Base-by-base conservation (phyloP, 2,329 filamentous ascomycete genomes). In the Tothia fuscella region DNA sequence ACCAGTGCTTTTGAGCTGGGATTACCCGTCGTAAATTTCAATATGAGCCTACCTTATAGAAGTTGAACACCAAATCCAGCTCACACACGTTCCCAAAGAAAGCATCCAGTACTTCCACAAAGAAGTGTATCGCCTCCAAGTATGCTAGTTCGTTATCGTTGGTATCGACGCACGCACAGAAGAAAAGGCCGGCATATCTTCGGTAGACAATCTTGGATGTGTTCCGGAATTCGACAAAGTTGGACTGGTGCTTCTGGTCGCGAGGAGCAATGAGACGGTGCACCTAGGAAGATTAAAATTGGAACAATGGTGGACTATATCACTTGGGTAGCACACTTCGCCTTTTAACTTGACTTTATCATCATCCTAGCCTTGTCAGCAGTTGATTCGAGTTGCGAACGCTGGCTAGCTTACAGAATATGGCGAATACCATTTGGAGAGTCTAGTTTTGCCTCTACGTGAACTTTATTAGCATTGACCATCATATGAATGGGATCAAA, bases 81-180 rank as follows among this genome's bases (percentile, higher is more conserved):
- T 98, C 91, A 67, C 91, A 98, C 45, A 98, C 91, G 62, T 98
- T 98, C 50, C 91, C 91, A 62, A 98, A 98, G 67, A 98, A 98
- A 56, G 88, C 80, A 71, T 98, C 91, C 54, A 98, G 74, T 47
- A 98, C 91, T 68, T 98, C 91, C 53, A 98, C 91, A 57, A 98
- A 98, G 71, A 98, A 98, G 66, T 98, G 91, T 56, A 98, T 95
- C 5, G 88, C 91, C 66, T 98, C 91, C 46, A 98, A 74, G 57
- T 87, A 96, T 20, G 91, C 89, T 47, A 98, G 71, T 69, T 98
- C 91, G 65, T 96, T 98, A 64, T 98, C 91, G 63, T 95, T 96
- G 39, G 89, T 93, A 65, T 98, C 91, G 59, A 98, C 91, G 64
- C 91, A 96, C 41, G 88, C 93, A 70, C 91, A 98, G 71, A 98